These are phyloP conservation scores for Citeromyces matritensis DNA, from an alignment of 805 yeast genomes.

Conservation along the genomic window DNA sequence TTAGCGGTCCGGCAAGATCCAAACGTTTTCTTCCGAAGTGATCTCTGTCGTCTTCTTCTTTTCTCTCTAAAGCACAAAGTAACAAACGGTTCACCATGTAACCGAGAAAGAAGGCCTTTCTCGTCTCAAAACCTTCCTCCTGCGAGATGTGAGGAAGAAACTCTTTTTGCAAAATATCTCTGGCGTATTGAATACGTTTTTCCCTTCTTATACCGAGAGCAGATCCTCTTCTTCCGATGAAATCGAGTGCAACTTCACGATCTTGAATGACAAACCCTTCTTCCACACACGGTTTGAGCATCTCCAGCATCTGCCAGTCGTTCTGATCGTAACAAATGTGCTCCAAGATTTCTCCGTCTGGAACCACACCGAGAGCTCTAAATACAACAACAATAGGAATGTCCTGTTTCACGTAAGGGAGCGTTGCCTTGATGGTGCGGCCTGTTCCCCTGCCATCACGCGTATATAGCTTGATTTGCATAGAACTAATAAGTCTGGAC, in stretches of 20 bases:
- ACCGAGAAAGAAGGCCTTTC: slow-evolving; percentile 95
- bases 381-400: slow-evolving; percentile 94
- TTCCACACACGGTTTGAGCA: slow-evolving; percentile 97
- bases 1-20: slow-evolving; percentile 95
- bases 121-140: slow-evolving; percentile 90
- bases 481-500: slow-evolving; percentile 80
- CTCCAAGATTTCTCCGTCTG: slow-evolving; percentile 97
- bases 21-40: slow-evolving; percentile 98
- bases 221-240: slow-evolving; percentile 96
- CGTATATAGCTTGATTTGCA: slow-evolving; percentile 87
- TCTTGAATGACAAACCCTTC: slow-evolving; percentile 98
- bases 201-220: slow-evolving; percentile 94
- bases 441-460: slow-evolving; percentile 58
- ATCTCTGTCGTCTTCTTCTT: slow-evolving; percentile 98
- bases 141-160: slow-evolving; percentile 95
- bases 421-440: slow-evolving; percentile 85
- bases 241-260: slow-evolving; percentile 94
- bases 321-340: slow-evolving; percentile 95
- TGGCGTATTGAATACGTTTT: slow-evolving; percentile 95
- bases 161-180: slow-evolving; percentile 92
- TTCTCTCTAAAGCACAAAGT: slow-evolving; percentile 91
- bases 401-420: slow-evolving; percentile 94
- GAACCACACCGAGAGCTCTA: slow-evolving; percentile 96
- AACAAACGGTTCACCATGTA: slow-evolving; percentile 94
- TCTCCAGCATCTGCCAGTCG: slow-evolving; percentile 99